Conservation (phyloP, 495 filamentous ascomycete genomes). For the Aspergillus nidulans region DNA sequence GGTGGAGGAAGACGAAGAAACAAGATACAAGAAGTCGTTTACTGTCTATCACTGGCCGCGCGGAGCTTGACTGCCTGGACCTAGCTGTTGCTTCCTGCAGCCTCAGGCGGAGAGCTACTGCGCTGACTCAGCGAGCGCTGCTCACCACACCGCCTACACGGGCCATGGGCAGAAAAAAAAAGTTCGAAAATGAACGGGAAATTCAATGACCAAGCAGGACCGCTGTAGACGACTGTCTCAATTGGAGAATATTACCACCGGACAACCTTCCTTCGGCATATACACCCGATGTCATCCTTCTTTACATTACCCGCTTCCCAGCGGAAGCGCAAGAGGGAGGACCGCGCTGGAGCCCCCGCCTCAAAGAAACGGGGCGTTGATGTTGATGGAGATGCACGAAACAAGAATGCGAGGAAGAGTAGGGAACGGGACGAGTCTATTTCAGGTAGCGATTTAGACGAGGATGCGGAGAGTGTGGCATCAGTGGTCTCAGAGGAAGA, state of each 20-base stretch:
- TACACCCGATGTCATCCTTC: conserved; percentile 68
- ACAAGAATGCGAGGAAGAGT: conserved; percentile 21
- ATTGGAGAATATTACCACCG: conserved; percentile 2
- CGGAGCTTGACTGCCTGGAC: conserved; percentile 45
- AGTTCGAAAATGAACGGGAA: conserved; percentile 17
- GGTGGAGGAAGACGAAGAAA: background rate
- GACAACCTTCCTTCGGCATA: conserved; percentile 2
- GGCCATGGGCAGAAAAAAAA: conserved; percentile 44
- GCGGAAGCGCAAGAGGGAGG: conserved; percentile 72
- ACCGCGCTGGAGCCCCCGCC: conserved; percentile 43
- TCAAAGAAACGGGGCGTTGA: conserved; percentile 54
- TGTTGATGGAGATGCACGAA: conserved; percentile 27
- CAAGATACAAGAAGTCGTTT: conserved; percentile 17
- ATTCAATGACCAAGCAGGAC: background rate
- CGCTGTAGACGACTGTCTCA: conserved; percentile 4
- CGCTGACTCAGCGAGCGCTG: conserved; percentile 32
- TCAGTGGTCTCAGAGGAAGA: conserved; percentile 41
- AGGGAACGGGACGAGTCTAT: conserved; percentile 61
- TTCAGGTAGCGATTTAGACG: conserved; percentile 77
- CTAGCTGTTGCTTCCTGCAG: conserved; percentile 22
- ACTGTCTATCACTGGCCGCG: conserved; percentile 24
- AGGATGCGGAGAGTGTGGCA: conserved; percentile 47
- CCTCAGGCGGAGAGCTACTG: conserved; percentile 31
- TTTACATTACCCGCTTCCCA: conserved; percentile 73
- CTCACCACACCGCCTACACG: conserved; percentile 20